These are phyloP conservation scores for Nadsonia commutata DNA, from an alignment of 1,139 yeast genomes.

Conservation along the genomic window DNA sequence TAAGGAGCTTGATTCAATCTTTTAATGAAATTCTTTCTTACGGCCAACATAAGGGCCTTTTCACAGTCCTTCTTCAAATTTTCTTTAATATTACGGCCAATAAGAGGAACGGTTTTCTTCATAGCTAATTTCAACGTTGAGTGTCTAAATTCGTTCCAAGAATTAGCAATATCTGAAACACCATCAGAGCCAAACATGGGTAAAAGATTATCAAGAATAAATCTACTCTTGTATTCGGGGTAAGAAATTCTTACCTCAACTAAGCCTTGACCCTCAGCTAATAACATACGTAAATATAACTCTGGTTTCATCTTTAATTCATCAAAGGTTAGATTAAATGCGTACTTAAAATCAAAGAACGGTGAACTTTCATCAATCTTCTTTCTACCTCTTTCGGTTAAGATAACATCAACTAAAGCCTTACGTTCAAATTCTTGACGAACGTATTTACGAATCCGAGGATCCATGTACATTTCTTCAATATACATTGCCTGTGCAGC, in stretches of 20 bases:
- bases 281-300: constrained; percentile 72
- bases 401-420: constrained; percentile 56
- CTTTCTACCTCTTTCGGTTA: constrained; percentile 78
- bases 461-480: constrained; percentile 70
- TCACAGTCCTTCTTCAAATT: constrained; percentile 68
- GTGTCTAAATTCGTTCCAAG: constrained; percentile 74
- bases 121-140: constrained; percentile 53
- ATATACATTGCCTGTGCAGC: constrained; percentile 66
- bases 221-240: constrained; percentile 28
- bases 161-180: constrained; percentile 59
- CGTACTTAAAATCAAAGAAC: constrained; percentile 83
- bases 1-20: constrained; percentile 88
- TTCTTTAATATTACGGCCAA: constrained; percentile 69
- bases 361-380: constrained; percentile 72
- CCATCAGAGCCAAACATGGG: constrained; percentile 67
- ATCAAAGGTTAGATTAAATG: constrained; percentile 60
- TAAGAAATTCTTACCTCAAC: constrained; percentile 31
- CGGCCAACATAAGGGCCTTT: constrained; percentile 49
- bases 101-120: constrained; percentile 50
- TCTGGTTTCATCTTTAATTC: constrained; percentile 69
- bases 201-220: constrained; percentile 36
- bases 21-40: constrained; percentile 52
- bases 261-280: constrained; percentile 64
- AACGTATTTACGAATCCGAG: constrained; percentile 62
- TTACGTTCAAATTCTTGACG: constrained; percentile 54